Evolutionary conservation across 352 stramenopile species (phyloP), one percentile per base, ranked within the genome.

Genomic region (Phytophthora tentaculata): DNA sequence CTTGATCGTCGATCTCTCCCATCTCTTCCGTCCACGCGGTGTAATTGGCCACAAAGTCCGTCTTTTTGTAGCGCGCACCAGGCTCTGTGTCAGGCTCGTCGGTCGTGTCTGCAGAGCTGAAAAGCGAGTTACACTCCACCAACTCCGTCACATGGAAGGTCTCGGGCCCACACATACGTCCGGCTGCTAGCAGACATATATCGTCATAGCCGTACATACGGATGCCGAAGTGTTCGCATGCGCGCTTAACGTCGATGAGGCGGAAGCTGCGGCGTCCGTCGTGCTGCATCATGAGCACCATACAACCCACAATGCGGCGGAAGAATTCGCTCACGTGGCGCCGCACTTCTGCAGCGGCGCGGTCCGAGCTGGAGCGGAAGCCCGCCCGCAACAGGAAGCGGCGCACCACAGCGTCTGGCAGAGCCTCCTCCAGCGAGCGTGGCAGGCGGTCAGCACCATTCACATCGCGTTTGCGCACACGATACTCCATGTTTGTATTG

Each of bases 151-250:
- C 76, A 53, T 92, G 86, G 45, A 76, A 84, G 7, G 65, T 50
- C n/a, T 84, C 67, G 37, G 64, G 66, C 7, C 67, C 67, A 20
- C 62, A 67, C 19, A 59, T 49, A 1, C 68, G 48, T 4, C 72
- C 60, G 47, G 52, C 69, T 20, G 50, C 71, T 23, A 94, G 50
- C 48, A 81, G 50, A 58, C 82, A 91, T 69, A 91, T 76, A 51
- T 94, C 86, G 63, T 94, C 84, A 67, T 91, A 94, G 48, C 88
- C 88, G 44, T 96, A 96, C 56, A 96, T 59, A 6, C 73, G 71
- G 51, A 94, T 91, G 13, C 84, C 84, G 43, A 88, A 83, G 52
- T 88, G 67, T 24, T 77, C 72, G 28, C 81, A 94, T 8, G 84
- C 80, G 13, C 69, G 76, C 64, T 94, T 69, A 32, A 94, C 86